phyloP scores from a whole-genome alignment of 1,284 basidiomycete genomes.

The Apiotrichum akiyoshidainum region DNA sequence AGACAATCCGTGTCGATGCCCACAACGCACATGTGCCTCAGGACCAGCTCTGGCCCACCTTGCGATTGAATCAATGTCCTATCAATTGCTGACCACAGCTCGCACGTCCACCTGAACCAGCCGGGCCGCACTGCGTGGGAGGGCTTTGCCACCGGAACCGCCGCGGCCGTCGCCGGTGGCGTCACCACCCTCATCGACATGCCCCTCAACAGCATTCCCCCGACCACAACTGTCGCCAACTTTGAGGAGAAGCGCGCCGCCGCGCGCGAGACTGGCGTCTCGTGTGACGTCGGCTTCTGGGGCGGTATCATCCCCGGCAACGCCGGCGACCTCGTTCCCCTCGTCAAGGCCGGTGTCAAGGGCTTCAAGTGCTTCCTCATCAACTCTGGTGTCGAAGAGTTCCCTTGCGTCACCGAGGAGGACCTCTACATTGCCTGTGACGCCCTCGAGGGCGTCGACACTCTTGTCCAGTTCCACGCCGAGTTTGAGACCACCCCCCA shows the following conservation, averaged over 20 bases:
- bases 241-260: conserved; percentile 66
- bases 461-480: conserved; percentile 84
- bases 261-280: conserved; percentile 54
- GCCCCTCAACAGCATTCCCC: conserved; percentile 92
- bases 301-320: conserved; percentile 89
- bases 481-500: conserved; percentile 63
- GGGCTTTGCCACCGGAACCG: conserved; percentile 84
- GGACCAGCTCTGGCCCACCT: too few species aligned
- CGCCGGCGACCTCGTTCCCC: conserved; percentile 54
- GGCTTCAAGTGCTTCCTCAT: conserved; percentile 96
- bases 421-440: conserved; percentile 70
- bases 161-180: conserved; percentile 81
- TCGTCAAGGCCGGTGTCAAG: conserved; percentile 74
- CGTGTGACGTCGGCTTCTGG: conserved; percentile 89
- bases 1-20: too few species aligned
- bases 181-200: conserved; percentile 90
- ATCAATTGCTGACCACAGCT: conserved; percentile 52
- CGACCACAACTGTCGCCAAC: conserved; percentile 77
- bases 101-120: conserved; percentile 90
- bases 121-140: conserved; percentile 79
- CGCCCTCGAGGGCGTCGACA: conserved; percentile 57
- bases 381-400: conserved; percentile 92
- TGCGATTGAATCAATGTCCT: neutral
- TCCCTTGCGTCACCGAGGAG: conserved; percentile 72
- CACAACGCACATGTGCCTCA: too few species aligned